These are phyloP conservation scores for Scheffersomyces illinoinensis DNA, from an alignment of 1,139 yeast species.

Conservation along the genomic window DNA sequence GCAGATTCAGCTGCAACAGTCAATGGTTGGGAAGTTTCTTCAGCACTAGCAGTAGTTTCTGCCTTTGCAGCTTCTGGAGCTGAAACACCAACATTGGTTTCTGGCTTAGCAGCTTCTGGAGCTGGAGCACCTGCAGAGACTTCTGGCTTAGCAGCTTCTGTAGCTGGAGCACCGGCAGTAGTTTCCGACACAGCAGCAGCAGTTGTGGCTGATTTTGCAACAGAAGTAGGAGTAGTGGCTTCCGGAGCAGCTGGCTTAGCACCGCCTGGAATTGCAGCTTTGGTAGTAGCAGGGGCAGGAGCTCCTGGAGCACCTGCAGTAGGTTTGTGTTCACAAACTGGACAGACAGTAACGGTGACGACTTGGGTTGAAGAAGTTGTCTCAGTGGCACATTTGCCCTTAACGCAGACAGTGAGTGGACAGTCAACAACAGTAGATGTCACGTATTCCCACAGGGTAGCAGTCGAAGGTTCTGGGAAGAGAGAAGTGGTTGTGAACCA, in stretches of 20 bases:
- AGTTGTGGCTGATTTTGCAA: neutral
- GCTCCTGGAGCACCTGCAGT: neutral
- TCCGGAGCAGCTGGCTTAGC: neutral
- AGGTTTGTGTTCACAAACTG: neutral
- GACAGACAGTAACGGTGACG: neutral
- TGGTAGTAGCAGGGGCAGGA: constrained; percentile 1
- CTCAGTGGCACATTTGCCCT: constrained; percentile 11
- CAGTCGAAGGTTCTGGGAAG: constrained; percentile 9
- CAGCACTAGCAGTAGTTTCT: too few species aligned
- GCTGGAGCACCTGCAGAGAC: neutral
- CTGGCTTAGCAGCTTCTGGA: neutral
- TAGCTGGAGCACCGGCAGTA: neutral
- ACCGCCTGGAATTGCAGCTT: constrained; percentile 1
- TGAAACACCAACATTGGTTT: too few species aligned
- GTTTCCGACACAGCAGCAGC: neutral
- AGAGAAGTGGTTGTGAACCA: constrained; percentile 12
- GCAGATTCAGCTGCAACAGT: neutral
- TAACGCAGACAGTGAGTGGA: constrained; percentile 8
- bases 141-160: neutral
- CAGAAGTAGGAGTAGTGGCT: neutral
- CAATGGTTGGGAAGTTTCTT: too few species aligned
- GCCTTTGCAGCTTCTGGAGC: too few species aligned
- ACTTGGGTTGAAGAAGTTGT: constrained; percentile 10
- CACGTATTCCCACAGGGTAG: too few species aligned
- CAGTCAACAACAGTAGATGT: constrained; percentile 11